Evolutionary conservation across 164 flowering plant species (phyloP), one percentile per base, ranked within the genome.

Genomic region (Kalanchoe fedtschenkoi): DNA sequence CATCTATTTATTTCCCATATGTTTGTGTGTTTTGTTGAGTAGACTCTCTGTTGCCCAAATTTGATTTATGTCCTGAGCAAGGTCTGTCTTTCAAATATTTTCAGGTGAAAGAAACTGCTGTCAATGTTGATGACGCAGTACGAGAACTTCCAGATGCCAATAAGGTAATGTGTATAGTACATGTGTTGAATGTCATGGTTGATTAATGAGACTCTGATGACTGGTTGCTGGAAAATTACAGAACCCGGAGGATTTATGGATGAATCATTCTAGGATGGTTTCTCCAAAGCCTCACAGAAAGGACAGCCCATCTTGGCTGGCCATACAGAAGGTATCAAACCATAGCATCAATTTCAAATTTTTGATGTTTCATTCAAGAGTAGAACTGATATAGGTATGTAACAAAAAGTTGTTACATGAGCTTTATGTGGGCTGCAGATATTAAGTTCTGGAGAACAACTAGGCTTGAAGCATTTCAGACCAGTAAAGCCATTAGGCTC

Each of bases 71-170:
- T n/a, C n/a, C 11, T 58, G 17, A 13, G 21, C 39, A 30, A 57
- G 22, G 24, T 58, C 39, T 3, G 15, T 58, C 61, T 63, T 61
- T 34, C 59, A 33, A 64, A n/a, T 24, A 43, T 46, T 72, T 5
- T 61, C 76, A 93, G 98, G 83, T 88, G 70, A 88, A 80, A 80
- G 78, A 81, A 75, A 90, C 99, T 63, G 99, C 99, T 42, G 92
- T 64, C 69, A 83, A 90, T 79, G 88, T 93, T 66, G 91, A 85
- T 70, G 97, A 81, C 5, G 99, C 99, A 30, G 91, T 78, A 47
- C 76, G 88, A 72, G 99, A 93, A 66, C 96, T 93, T 75, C 99
- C 99, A 15, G 99, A 93, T 80, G 99, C 99, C 65, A 90, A 93
- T 75, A 42, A 69, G 92, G 99, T 93, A 80, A 70, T 35, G 60